Percentiles rank a stretch among this genome's conserved stretches.
Conservation (phyloP, 164 flowering plant genomes). For the Chimonanthus praecox region DNA sequence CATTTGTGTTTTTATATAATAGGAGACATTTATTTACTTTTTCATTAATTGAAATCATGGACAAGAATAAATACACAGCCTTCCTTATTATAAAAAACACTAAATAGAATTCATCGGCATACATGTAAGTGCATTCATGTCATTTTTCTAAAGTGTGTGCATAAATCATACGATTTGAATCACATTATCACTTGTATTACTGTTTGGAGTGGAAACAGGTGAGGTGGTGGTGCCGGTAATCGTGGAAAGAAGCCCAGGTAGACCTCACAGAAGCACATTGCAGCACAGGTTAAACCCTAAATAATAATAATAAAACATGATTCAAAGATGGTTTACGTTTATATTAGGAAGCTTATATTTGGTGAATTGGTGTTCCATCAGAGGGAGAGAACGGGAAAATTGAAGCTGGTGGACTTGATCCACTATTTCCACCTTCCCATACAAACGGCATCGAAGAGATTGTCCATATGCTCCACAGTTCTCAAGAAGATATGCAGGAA, state of each 20-base stretch:
- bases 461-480: slow-evolving; percentile 44
- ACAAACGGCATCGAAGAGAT: slow-evolving; percentile 30
- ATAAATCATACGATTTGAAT: too few relatives aligned
- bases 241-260: not conserved
- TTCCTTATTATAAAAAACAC: too few relatives aligned
- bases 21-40: too few relatives aligned
- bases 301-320: not conserved
- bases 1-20: too few relatives aligned
- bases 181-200: too few relatives aligned
- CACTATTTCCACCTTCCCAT: slow-evolving; percentile 45
- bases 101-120: too few relatives aligned
- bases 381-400: slow-evolving; percentile 44
- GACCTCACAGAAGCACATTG: not conserved
- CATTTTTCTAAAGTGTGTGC: too few relatives aligned
- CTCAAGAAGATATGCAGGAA: slow-evolving; percentile 48
- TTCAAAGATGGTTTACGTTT: not conserved
- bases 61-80: too few relatives aligned
- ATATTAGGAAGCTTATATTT: not conserved
- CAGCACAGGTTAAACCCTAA: not conserved
- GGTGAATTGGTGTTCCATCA: slow-evolving; percentile 11
- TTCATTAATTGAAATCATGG: too few relatives aligned
- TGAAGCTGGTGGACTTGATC: slow-evolving; percentile 36
- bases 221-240: not conserved
- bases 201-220: too few relatives aligned
- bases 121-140: too few relatives aligned